phyloP scores from a whole-genome alignment of 2,329 filamentous ascomycete species.

The Bipolaris gigantea region DNA sequence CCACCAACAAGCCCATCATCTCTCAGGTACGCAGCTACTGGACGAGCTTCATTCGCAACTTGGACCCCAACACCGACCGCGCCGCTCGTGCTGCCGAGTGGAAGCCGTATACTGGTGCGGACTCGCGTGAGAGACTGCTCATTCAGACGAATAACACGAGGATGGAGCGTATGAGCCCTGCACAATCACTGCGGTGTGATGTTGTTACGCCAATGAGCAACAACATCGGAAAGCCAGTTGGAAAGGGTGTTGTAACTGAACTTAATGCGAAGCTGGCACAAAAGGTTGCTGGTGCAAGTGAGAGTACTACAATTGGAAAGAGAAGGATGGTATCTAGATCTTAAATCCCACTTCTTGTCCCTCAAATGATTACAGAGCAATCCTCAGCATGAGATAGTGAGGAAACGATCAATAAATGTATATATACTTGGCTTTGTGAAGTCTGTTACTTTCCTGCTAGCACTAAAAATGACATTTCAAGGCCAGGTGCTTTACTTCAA shows the following conservation, averaged over 20 bases:
- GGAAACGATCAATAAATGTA: no score
- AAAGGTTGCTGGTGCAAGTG: constrained; percentile 6
- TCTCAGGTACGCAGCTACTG: constrained; percentile 70
- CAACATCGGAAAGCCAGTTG: constrained; percentile 12
- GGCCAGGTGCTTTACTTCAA: no score
- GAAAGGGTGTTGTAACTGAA: constrained; percentile 10
- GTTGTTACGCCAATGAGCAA: constrained; percentile 14
- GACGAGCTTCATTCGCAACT: constrained; percentile 69
- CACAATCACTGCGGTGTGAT: constrained; percentile 14
- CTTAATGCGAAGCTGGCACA: constrained; percentile 7
- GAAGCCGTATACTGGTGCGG: constrained; percentile 48
- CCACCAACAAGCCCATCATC: constrained; percentile 60
- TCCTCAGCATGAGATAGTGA: no score
- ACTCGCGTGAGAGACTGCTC: constrained; percentile 33
- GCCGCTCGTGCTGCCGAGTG: constrained; percentile 54
- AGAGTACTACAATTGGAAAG: background rate
- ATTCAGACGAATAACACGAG: constrained; percentile 45
- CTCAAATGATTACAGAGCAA: no score
- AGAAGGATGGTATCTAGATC: no score
- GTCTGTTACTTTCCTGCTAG: no score
- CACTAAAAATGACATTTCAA: no score
- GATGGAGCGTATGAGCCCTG: constrained; percentile 44
- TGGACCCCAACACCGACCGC: constrained; percentile 65
- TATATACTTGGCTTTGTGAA: no score
- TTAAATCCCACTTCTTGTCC: no score